Evolutionary conservation across 257 asterid species (phyloP), one percentile per base, ranked within the genome.

Genomic region (Nicotiana obtusifolia): DNA sequence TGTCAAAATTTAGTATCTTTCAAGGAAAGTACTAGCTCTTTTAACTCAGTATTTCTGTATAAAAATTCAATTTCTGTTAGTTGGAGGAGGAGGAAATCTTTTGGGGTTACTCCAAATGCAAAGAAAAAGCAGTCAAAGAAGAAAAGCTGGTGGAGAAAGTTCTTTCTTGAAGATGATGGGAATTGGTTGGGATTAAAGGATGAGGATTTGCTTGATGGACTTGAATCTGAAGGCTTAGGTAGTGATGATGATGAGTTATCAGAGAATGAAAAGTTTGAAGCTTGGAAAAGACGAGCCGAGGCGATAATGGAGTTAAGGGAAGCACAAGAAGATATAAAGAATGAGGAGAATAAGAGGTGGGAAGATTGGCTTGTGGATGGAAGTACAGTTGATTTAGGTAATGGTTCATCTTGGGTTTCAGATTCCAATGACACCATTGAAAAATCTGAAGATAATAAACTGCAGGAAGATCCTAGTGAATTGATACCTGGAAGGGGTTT

Each of bases 201-300:
- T 81, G 97, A 94, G 3, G 91, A 87, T 71, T 85, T 86, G 90
- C 80, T 93, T 33, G 94, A 94, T 17, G 90, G 77, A 69, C 84
- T 91, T 82, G 97, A 91, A 52, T 44, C 91, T 6, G 94, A 87
- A 77, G 88, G 80, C 16, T 76, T 87, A 22, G 84, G 86, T 44
- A 53, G 76, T 41, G 65, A 56, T 35, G 90, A 85, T 59, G 88
- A 84, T 62, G 93, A 91, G 8, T 82, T 94, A 9, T 89, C 99
- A 1, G 97, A 92, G 84, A 81, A 89, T 49, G 97, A 96, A 76
- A 96, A 94, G 88, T 94, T 96, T 84, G 99, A 96, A 90, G 97
- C 94, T 5, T 96, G 99, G 99, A 94, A 85, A 81, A 88, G 92
- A 87, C 91, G 98, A 71, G 98, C 98, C 0, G 99, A 95, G 91